Percentiles rank a stretch among this genome's conserved stretches.
Evolutionary conservation across 352 stramenopile species (phyloP).

Genomic region (Pythium aquatile): DNA sequence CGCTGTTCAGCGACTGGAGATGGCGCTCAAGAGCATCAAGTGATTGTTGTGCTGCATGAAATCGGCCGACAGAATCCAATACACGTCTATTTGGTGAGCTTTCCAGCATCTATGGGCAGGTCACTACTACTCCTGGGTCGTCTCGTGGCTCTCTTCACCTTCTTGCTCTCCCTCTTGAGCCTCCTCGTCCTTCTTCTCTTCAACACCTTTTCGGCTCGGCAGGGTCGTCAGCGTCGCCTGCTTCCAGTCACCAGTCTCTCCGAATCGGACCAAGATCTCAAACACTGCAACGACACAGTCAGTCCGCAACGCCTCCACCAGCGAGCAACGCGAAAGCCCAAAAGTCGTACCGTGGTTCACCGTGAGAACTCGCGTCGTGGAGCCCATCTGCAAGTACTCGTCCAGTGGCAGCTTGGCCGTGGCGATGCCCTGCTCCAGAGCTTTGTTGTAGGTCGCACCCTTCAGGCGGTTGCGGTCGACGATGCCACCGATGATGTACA

Average conservation of each 20-base stretch:
- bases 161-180: not conserved
- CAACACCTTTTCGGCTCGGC: conserved; percentile 64
- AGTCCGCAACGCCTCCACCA: not conserved
- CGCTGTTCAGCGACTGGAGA: conserved; percentile 71
- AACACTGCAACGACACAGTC: conserved; percentile 50
- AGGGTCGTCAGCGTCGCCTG: conserved; percentile 66
- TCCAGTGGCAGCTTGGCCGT: conserved; percentile 93
- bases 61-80: not conserved
- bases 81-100: conserved; percentile 12
- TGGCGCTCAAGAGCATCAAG: conserved; percentile 67
- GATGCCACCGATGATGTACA: conserved; percentile 97
- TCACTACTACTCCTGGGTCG: not conserved
- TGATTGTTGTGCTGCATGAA: conserved; percentile 19
- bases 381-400: conserved; percentile 72
- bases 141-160: not conserved
- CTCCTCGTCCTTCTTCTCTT: conserved; percentile 37
- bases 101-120: not conserved
- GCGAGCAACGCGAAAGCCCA: not conserved
- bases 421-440: conserved; percentile 84
- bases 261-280: conserved; percentile 75
- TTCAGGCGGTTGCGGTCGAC: conserved; percentile 98
- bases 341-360: conserved; percentile 79
- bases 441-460: conserved; percentile 90
- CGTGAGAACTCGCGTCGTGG: conserved; percentile 77
- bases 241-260: conserved; percentile 70